These are phyloP conservation scores for Amanita brunnescens DNA, from an alignment of 768 basidiomycete species.

Conservation along the genomic window DNA sequence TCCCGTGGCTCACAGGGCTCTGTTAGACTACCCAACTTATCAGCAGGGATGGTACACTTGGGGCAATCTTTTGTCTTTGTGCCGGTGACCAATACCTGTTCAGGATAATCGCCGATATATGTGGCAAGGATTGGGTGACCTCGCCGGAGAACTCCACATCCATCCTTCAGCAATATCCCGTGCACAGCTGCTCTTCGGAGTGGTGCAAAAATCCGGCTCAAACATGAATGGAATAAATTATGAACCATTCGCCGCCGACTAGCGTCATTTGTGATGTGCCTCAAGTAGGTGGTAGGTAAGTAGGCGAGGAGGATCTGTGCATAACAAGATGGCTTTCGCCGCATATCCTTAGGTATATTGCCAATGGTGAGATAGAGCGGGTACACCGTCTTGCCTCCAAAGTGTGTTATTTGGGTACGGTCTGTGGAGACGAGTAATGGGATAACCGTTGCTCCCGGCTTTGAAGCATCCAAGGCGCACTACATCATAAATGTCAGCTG, in stretches of 20 bases:
- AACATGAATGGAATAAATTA: slow-evolving; percentile 29
- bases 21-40: not conserved
- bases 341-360: slow-evolving; percentile 25
- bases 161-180: no score
- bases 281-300: slow-evolving; percentile 27
- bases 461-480: slow-evolving; percentile 15
- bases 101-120: slow-evolving; percentile 14
- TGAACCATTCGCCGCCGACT: slow-evolving; percentile 17
- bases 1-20: not conserved
- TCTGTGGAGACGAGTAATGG: slow-evolving; percentile 39
- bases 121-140: not conserved
- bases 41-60: not conserved
- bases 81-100: slow-evolving; percentile 13
- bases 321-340: slow-evolving; percentile 21
- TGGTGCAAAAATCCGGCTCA: no score
- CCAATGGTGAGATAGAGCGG: slow-evolving; percentile 33
- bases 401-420: slow-evolving; percentile 29
- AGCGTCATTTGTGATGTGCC: slow-evolving; percentile 20
- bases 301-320: slow-evolving; percentile 32
- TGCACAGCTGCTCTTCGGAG: no score
- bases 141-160: not conserved
- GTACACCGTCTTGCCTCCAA: slow-evolving; percentile 20
- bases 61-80: slow-evolving; percentile 12
- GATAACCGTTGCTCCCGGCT: slow-evolving; percentile 23
- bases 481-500: slow-evolving; percentile 3